Percentiles rank a stretch among this genome's conserved stretches.
phyloP scores from a whole-genome alignment of 2,329 filamentous ascomycete species.

The Ambrosiella xylebori region DNA sequence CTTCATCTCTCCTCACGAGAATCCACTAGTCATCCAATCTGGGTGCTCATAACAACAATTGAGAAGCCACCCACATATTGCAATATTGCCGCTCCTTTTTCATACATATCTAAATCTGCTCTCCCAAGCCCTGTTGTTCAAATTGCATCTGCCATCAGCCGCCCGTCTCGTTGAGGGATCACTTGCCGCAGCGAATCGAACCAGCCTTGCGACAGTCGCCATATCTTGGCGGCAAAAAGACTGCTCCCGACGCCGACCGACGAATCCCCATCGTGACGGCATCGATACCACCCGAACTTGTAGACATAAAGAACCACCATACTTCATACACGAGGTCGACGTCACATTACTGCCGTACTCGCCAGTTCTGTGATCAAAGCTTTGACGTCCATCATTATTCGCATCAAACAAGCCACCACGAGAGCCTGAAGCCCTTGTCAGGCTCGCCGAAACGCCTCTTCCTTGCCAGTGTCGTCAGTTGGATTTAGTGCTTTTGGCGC shows the following conservation, averaged over 20 bases:
- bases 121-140: not conserved
- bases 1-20: not conserved
- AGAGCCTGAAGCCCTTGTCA: not conserved
- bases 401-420: not conserved
- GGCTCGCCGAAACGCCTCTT: not conserved
- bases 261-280: not conserved
- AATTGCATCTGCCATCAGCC: not conserved
- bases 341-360: not conserved
- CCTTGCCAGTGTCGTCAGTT: not conserved
- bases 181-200: not conserved
- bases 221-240: not conserved
- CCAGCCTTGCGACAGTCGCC: not conserved
- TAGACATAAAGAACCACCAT: not conserved
- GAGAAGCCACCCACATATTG: not conserved
- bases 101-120: constrained; percentile 1
- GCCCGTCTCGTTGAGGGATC: not conserved
- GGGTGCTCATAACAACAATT: constrained; percentile 3
- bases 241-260: not conserved
- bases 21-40: not conserved
- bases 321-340: too few species aligned
- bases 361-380: not conserved
- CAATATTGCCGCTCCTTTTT: not conserved
- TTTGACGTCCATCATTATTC: not conserved
- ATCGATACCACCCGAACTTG: not conserved
- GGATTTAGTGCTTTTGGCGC: not conserved